Evolutionary conservation across 2,329 filamentous ascomycete genomes (phyloP).

Genomic region (Raffaelea ambrosiae): DNA sequence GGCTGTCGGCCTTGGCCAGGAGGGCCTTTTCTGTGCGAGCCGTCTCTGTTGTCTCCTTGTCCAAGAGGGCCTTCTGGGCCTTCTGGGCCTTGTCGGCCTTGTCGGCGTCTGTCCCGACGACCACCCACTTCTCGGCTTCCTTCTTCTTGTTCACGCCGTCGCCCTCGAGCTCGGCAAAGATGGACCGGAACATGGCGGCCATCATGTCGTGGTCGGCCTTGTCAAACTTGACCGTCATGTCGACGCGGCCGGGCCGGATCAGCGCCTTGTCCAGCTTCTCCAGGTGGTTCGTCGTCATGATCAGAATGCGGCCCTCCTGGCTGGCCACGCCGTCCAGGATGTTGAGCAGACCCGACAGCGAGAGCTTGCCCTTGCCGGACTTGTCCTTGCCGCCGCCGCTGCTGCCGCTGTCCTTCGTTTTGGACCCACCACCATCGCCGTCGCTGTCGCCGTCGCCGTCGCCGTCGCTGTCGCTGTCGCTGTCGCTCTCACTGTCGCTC

Average conservation of each 20-base stretch:
- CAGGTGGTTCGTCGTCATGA: constrained; percentile 59
- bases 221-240: constrained; percentile 50
- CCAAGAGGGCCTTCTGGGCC: too few species aligned
- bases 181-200: constrained; percentile 47
- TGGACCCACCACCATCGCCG: constrained; percentile 13
- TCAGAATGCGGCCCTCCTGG: constrained; percentile 53
- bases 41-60: too few species aligned
- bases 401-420: constrained; percentile 4
- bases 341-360: constrained; percentile 70
- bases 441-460: neutral
- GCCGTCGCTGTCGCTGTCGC: constrained; percentile 10
- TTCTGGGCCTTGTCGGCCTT: too few species aligned
- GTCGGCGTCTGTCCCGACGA: too few species aligned
- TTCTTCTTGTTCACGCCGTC: constrained; percentile 25
- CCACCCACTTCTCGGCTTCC: constrained; percentile 20
- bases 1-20: too few species aligned
- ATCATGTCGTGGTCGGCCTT: constrained; percentile 45
- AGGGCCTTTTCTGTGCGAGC: too few species aligned
- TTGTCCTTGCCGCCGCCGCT: constrained; percentile 1
- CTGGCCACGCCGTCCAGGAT: constrained; percentile 67
- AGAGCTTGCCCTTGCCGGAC: constrained; percentile 33
- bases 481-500: constrained; percentile 9
- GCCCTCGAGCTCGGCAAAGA: constrained; percentile 44
- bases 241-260: constrained; percentile 53
- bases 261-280: constrained; percentile 54